A percentile compares a stretch with the other conserved stretches of the same genome.
Conservation (phyloP, 2,329 filamentous ascomycete species). For the Alternaria rosae region DNA sequence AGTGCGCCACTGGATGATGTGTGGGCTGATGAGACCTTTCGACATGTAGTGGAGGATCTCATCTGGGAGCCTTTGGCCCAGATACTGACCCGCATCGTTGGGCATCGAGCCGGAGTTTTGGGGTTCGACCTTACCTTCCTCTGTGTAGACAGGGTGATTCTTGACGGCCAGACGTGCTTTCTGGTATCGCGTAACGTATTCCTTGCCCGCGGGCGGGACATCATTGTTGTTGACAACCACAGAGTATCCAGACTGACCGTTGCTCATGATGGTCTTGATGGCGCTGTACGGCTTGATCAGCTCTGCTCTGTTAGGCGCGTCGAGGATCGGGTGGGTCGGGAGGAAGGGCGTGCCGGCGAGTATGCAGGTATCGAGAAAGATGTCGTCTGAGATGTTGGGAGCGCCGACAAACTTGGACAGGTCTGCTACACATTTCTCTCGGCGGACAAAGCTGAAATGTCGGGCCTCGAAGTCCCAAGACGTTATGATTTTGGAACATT, state of each 20-base stretch:
- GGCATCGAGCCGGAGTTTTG: conserved; percentile 77
- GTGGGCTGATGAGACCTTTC: conserved; percentile 78
- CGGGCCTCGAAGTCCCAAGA: conserved; percentile 72
- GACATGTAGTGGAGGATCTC: conserved; percentile 93
- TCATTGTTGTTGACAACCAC: conserved; percentile 83
- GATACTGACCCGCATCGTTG: conserved; percentile 84
- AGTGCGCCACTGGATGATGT: conserved; percentile 82
- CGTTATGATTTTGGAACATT: conserved; percentile 77
- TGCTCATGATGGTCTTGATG: conserved; percentile 74
- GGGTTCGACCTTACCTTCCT: conserved; percentile 78
- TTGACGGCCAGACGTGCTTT: conserved; percentile 85
- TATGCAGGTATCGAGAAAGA: conserved; percentile 84
- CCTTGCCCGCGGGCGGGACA: conserved; percentile 72
- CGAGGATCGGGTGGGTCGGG: conserved; percentile 78
- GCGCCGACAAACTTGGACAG: conserved; percentile 55
- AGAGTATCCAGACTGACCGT: conserved; percentile 72
- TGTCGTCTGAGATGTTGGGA: conserved; percentile 67
- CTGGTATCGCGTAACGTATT: conserved; percentile 86
- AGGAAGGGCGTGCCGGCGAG: conserved; percentile 85
- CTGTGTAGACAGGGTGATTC: conserved; percentile 83
- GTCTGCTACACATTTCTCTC: conserved; percentile 73
- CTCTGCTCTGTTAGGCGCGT: conserved; percentile 64
- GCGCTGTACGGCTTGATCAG: conserved; percentile 74
- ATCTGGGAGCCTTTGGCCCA: conserved; percentile 86
- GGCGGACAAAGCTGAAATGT: conserved; percentile 69